These are phyloP conservation scores for Coriaria nepalensis DNA, from an alignment of 306 rosid genomes.

Conservation along the genomic window DNA sequence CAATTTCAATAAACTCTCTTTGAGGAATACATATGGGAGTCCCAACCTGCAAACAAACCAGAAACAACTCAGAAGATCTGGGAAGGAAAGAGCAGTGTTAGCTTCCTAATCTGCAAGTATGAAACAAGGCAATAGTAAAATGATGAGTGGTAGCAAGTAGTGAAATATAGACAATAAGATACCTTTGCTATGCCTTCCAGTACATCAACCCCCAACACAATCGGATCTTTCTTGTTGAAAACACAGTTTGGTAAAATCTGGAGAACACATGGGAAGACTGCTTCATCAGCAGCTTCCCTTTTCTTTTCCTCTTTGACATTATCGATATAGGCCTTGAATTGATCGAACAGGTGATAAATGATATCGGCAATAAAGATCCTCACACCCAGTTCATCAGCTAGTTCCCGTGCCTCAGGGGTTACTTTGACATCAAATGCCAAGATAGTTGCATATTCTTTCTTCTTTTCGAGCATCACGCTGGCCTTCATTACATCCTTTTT, in stretches of 20 bases:
- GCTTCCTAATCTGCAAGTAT: too few relatives aligned
- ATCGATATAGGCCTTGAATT: constrained; percentile 83
- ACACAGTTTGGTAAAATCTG: constrained; percentile 66
- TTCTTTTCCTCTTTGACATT: constrained; percentile 86
- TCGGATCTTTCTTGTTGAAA: constrained; percentile 96
- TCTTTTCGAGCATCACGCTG: constrained; percentile 94
- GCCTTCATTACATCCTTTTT: constrained; percentile 97
- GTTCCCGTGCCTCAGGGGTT: constrained; percentile 81
- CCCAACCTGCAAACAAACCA: constrained; percentile 51
- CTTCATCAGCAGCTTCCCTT: constrained; percentile 87
- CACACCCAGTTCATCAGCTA: constrained; percentile 78
- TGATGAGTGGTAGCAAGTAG: not conserved
- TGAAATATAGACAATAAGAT: constrained; percentile 7
- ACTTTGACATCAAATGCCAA: constrained; percentile 99
- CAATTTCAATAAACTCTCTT: constrained; percentile 72
- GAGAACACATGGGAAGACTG: constrained; percentile 81
- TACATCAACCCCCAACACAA: constrained; percentile 89
- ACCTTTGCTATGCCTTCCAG: constrained; percentile 91
- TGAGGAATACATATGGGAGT: constrained; percentile 89
- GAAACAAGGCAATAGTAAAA: constrained; percentile 6
- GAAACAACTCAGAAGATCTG: constrained; percentile 10
- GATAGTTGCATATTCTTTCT: constrained; percentile 62
- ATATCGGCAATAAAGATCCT: constrained; percentile 81
- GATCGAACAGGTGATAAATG: constrained; percentile 84
- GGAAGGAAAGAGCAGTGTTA: too few relatives aligned